Conservation (phyloP, 768 basidiomycete genomes). For the Trametes cingulata region DNA sequence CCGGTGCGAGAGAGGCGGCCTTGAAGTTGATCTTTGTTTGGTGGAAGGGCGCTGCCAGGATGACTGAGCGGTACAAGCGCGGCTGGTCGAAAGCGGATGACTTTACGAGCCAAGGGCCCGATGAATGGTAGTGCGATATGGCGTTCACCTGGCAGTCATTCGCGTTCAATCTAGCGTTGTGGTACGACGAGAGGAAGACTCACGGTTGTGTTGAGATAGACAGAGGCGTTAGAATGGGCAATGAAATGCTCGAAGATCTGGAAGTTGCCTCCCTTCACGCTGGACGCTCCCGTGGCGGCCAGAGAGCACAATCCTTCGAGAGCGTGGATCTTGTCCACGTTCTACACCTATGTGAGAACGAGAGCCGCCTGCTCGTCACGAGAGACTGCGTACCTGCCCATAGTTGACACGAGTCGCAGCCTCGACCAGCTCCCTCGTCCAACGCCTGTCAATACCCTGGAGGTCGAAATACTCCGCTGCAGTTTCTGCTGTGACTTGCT, state of each 20-base stretch:
- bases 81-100: constrained; percentile 38
- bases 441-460: constrained; percentile 57
- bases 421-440: constrained; percentile 73
- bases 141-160: constrained; percentile 47
- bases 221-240: constrained; percentile 62
- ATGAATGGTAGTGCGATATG: constrained; percentile 44
- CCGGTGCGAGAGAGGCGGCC: constrained; percentile 45
- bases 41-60: constrained; percentile 87
- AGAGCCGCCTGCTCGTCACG: background rate
- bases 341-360: constrained; percentile 39
- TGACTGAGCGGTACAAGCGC: constrained; percentile 63
- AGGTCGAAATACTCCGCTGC: constrained; percentile 56
- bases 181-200: constrained; percentile 2
- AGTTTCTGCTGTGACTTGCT: constrained; percentile 47
- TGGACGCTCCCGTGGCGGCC: constrained; percentile 66
- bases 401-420: constrained; percentile 85
- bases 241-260: constrained; percentile 85
- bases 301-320: constrained; percentile 72
- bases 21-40: constrained; percentile 60
- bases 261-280: constrained; percentile 79
- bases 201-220: constrained; percentile 74
- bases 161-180: background rate
- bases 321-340: constrained; percentile 72
- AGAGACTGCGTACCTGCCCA: constrained; percentile 52
- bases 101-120: constrained; percentile 54